Evolutionary conservation across 1,139 yeast species (phyloP), one percentile per base, ranked within the genome.

Genomic region (Eremothecium coryli): DNA sequence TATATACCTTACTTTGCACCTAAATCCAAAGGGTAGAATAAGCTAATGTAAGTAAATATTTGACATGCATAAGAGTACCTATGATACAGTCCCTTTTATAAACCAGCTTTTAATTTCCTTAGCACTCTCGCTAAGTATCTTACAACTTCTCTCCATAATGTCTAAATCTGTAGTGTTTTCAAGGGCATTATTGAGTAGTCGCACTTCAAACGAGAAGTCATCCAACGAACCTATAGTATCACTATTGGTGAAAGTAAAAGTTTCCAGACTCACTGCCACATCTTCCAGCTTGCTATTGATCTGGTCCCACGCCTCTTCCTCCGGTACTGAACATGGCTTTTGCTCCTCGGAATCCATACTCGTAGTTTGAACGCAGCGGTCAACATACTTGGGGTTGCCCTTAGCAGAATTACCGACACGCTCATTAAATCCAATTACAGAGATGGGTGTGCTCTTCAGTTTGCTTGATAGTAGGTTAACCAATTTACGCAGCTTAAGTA

Each of bases 351-450:
- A 43, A 28, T 65, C 69, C 2, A 64, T 47, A 38, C 65, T 65
- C 25, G 57, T 30, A 3, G 58, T 52, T 36, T 55, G 58, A 3
- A 46, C 46, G n/a, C 45, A 43, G 54, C 66, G 65, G 50, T 41
- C 63, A 48, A 35, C 52, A 46, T 36, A 60, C 55, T 9, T 38
- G 29, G 10, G 35, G 11, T 14, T 14, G 15, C 14, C 14, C 35
- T 6, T 27, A 2, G 70, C 62, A 42, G 67, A 72, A 3, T 67
- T 62, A 36, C 64, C 62, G 16, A 58, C 42, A 30, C 56, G 56
- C 10, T 65, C 69, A 18, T 62, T 62, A 33, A 65, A 61, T 22
- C 60, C 64, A n/a, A 66, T 48, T 4, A 57, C 58, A 11, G 66
- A 58, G 3, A 58, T 43, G 3, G 70, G 66, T 2, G 58, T 46